These are phyloP conservation scores for Fusarium sp. DNA, from an alignment of 2,329 filamentous ascomycete species.

Conservation along the genomic window DNA sequence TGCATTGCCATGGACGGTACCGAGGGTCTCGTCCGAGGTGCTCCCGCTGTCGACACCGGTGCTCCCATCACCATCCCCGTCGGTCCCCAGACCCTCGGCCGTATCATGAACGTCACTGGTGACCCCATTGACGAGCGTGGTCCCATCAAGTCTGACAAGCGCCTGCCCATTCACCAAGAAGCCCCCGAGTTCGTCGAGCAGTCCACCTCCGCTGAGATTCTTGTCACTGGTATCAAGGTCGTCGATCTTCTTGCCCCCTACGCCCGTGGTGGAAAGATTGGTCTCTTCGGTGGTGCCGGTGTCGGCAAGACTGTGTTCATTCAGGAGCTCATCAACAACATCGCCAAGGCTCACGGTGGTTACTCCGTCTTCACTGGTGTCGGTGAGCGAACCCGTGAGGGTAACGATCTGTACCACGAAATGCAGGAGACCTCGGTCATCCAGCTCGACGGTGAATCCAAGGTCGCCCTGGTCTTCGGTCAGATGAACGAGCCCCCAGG, in stretches of 20 bases:
- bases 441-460: slow-evolving; percentile 98
- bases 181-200: slow-evolving; percentile 93
- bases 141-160: slow-evolving; percentile 93
- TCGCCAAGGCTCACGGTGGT: slow-evolving; percentile 99
- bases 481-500: slow-evolving; percentile 99
- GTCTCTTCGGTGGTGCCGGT: slow-evolving; percentile 99
- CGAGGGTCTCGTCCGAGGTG: slow-evolving; percentile 97
- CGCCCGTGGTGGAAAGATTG: slow-evolving; percentile 99
- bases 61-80: slow-evolving; percentile 96
- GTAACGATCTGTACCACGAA: slow-evolving; percentile 99
- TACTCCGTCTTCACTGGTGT: slow-evolving; percentile 99
- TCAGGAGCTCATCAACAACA: slow-evolving; percentile 99
- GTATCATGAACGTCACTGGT: slow-evolving; percentile 99
- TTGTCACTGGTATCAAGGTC: slow-evolving; percentile 99
- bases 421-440: slow-evolving; percentile 99
- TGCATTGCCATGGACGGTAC: slow-evolving; percentile 99
- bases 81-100: slow-evolving; percentile 91
- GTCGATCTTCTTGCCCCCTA: slow-evolving; percentile 99
- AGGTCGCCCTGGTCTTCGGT: slow-evolving; percentile 99
- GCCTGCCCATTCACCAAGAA: slow-evolving; percentile 91
- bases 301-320: slow-evolving; percentile 99
- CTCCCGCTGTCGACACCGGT: slow-evolving; percentile 87
- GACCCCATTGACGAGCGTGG: slow-evolving; percentile 99
- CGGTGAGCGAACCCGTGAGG: slow-evolving; percentile 99
- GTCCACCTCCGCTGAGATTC: slow-evolving; percentile 94